These are phyloP conservation scores for Xylariaceae sp. DNA, from an alignment of 2,329 filamentous ascomycete species.

Conservation along the genomic window DNA sequence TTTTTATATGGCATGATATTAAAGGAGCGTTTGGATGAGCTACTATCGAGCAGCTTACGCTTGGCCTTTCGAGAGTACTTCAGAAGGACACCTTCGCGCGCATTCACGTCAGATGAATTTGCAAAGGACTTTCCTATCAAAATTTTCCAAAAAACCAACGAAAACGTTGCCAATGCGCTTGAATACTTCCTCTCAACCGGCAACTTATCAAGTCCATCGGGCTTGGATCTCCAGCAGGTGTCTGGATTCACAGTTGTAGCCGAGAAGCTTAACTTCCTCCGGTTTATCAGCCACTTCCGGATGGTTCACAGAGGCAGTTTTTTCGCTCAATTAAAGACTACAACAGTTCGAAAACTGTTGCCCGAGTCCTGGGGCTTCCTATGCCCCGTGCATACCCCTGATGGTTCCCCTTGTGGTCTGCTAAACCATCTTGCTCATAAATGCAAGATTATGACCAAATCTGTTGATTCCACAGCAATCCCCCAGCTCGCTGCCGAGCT, in stretches of 20 bases:
- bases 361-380: slow-evolving; percentile 98
- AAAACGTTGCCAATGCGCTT: slow-evolving; percentile 83
- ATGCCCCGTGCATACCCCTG: slow-evolving; percentile 95
- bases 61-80: slow-evolving; percentile 62
- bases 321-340: slow-evolving; percentile 97
- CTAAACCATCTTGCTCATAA: slow-evolving; percentile 96
- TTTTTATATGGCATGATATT: slow-evolving; percentile 95
- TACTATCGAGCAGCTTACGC: slow-evolving; percentile 65
- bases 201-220: slow-evolving; percentile 88
- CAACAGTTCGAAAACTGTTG: slow-evolving; percentile 90
- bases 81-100: slow-evolving; percentile 62
- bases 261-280: slow-evolving; percentile 98
- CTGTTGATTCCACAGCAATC: slow-evolving; percentile 75
- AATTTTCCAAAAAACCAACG: slow-evolving; percentile 81
- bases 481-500: slow-evolving; percentile 78
- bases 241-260: slow-evolving; percentile 96
- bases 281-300: slow-evolving; percentile 98
- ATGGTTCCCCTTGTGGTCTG: slow-evolving; percentile 92
- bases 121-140: slow-evolving; percentile 77
- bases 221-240: slow-evolving; percentile 90
- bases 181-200: slow-evolving; percentile 98
- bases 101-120: slow-evolving; percentile 81
- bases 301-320: slow-evolving; percentile 99
- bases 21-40: slow-evolving; percentile 93
- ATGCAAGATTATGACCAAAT: slow-evolving; percentile 82